Evolutionary conservation across 2,329 filamentous ascomycete genomes (phyloP).

Genomic region (Furcasterigmium sp.): DNA sequence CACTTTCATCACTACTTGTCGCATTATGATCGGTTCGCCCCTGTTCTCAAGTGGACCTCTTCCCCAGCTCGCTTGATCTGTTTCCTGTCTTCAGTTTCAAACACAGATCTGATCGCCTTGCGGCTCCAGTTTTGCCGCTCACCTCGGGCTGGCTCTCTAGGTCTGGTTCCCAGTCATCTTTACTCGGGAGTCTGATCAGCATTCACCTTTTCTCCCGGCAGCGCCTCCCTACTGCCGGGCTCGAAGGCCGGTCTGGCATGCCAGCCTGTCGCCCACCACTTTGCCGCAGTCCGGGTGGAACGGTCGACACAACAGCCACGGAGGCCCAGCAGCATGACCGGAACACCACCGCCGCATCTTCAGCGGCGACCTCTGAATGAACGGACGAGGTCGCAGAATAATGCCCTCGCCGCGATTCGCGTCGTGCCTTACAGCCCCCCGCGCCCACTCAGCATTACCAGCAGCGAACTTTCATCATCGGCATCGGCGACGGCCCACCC

Average conservation of each 20-base stretch:
- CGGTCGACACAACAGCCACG: background rate
- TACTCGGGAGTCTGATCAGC: too few relatives aligned
- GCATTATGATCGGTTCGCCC: background rate
- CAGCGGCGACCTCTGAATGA: constrained; percentile 30
- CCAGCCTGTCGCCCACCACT: background rate
- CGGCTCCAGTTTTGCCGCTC: background rate
- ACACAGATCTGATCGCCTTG: too few relatives aligned
- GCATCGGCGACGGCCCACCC: background rate
- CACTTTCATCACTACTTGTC: background rate
- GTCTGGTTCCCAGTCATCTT: too few relatives aligned
- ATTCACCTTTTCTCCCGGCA: too few relatives aligned
- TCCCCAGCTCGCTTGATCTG: background rate
- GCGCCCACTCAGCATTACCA: constrained; percentile 16
- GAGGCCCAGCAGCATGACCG: constrained; percentile 16
- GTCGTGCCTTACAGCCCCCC: constrained; percentile 45
- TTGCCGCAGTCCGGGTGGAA: background rate
- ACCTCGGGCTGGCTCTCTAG: background rate
- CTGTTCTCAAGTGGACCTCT: background rate
- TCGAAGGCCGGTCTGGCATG: background rate
- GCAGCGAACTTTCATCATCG: background rate
- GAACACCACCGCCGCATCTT: constrained; percentile 17
- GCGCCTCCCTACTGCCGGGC: too few relatives aligned
- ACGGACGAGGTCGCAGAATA: constrained; percentile 35
- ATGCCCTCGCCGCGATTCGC: constrained; percentile 35
- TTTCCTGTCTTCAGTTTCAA: too few relatives aligned